Percentiles rank a stretch among this genome's conserved stretches.
Conservation (phyloP, 805 yeast genomes). For the Lipomyces lipofer region DNA sequence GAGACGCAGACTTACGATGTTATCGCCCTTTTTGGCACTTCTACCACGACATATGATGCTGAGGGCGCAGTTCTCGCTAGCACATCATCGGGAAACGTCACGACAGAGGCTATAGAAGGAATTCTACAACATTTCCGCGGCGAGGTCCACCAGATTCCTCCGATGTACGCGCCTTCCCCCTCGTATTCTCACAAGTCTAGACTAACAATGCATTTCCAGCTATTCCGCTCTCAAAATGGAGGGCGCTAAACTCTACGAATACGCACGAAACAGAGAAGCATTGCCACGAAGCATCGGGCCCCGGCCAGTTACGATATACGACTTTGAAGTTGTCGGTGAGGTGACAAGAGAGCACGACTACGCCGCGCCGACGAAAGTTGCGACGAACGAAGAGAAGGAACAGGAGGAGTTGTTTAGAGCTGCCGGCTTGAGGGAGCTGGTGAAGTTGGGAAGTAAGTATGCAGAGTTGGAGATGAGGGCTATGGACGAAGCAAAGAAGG, state of each 20-base stretch:
- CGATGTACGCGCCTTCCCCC: slow-evolving; percentile 51
- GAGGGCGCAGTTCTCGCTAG: slow-evolving; percentile 78
- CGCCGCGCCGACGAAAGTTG: slow-evolving; percentile 38
- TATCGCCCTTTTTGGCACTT: slow-evolving; percentile 80
- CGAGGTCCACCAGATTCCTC: slow-evolving; percentile 83
- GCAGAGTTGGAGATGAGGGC: slow-evolving; percentile 18
- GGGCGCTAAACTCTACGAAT: slow-evolving; percentile 91
- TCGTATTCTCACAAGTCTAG: not conserved
- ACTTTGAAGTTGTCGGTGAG: slow-evolving; percentile 55
- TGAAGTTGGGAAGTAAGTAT: slow-evolving; percentile 8
- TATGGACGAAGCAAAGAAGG: slow-evolving; percentile 4
- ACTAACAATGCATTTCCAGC: not conserved
- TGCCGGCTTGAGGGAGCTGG: slow-evolving; percentile 18
- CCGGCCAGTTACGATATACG: slow-evolving; percentile 64
- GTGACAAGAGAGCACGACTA: slow-evolving; percentile 59
- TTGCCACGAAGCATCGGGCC: slow-evolving; percentile 81
- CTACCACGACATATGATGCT: slow-evolving; percentile 91
- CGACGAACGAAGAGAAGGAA: slow-evolving; percentile 40
- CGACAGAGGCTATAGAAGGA: slow-evolving; percentile 50
- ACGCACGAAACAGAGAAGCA: slow-evolving; percentile 84
- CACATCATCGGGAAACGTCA: slow-evolving; percentile 58
- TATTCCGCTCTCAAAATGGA: slow-evolving; percentile 88
- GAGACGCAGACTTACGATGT: slow-evolving; percentile 58
- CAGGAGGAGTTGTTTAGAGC: slow-evolving; percentile 49
- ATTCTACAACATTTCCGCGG: slow-evolving; percentile 74